Percentiles rank a stretch among this genome's conserved stretches.
phyloP scores from a whole-genome alignment of 1,284 basidiomycete species.

The Sanghuangporus sanghuang region DNA sequence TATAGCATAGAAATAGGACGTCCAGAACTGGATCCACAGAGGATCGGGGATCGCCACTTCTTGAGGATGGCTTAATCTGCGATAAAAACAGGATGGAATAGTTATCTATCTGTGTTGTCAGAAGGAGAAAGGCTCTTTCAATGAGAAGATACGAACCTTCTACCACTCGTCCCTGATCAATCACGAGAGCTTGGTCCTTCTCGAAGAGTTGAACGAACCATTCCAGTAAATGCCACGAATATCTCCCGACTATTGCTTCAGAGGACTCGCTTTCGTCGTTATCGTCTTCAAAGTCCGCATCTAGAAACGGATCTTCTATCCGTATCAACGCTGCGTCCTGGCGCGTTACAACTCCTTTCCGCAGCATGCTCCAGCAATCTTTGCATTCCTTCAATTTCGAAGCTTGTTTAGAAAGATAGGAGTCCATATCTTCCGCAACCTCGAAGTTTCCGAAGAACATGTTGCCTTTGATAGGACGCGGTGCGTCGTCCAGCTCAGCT shows the following conservation, averaged over 20 bases:
- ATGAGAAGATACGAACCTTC: slow-evolving; percentile 27
- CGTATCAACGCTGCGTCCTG: slow-evolving; percentile 20
- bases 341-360: slow-evolving; percentile 44
- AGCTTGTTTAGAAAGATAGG: slow-evolving; percentile 49
- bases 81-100: slow-evolving; percentile 55
- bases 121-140: neutral
- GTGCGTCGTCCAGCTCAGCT: slow-evolving; percentile 12
- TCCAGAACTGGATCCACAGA: slow-evolving; percentile 53
- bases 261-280: slow-evolving; percentile 23
- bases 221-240: slow-evolving; percentile 60
- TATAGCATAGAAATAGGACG: slow-evolving; percentile 46
- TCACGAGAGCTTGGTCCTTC: slow-evolving; percentile 44
- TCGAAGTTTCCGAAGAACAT: slow-evolving; percentile 6
- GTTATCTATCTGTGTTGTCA: slow-evolving; percentile 32
- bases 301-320: slow-evolving; percentile 21
- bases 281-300: slow-evolving; percentile 20
- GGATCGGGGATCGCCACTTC: slow-evolving; percentile 43
- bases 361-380: slow-evolving; percentile 58
- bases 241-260: slow-evolving; percentile 41
- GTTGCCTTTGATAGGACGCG: slow-evolving; percentile 6
- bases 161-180: slow-evolving; percentile 20
- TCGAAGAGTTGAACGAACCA: slow-evolving; percentile 65
- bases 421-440: slow-evolving; percentile 43
- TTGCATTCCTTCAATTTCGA: slow-evolving; percentile 45
- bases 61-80: slow-evolving; percentile 55